Conservation (phyloP, 768 basidiomycete species). For the Lyophyllum semitale region DNA sequence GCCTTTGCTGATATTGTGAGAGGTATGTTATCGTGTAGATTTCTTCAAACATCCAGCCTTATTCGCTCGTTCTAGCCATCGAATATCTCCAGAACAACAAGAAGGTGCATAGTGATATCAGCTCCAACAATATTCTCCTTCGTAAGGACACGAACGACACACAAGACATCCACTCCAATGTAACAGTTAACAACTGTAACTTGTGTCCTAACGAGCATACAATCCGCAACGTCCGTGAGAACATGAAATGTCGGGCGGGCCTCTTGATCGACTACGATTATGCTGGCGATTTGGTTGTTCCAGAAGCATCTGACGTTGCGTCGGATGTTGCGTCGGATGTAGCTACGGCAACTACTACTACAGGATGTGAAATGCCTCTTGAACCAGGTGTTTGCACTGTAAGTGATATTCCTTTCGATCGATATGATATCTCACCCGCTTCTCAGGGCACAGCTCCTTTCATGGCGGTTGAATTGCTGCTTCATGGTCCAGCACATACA, state of each 20-base stretch:
- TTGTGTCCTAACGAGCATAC: no score
- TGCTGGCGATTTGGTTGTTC: no score
- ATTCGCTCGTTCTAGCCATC: neutral
- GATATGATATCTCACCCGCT: neutral
- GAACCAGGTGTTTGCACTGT: neutral
- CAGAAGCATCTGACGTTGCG: no score
- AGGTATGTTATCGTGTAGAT: neutral
- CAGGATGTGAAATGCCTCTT: neutral
- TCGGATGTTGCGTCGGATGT: no score
- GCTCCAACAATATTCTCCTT: neutral
- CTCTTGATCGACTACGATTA: constrained; percentile 1
- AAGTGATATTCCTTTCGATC: neutral
- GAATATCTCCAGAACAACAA: no score
- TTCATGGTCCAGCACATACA: neutral
- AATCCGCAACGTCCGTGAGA: neutral
- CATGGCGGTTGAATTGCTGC: neutral
- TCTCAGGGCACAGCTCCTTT: neutral
- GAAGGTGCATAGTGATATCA: no score
- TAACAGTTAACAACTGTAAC: no score
- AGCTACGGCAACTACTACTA: neutral
- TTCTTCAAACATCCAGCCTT: no score
- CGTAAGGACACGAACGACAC: neutral
- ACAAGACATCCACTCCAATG: no score
- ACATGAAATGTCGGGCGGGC: neutral
- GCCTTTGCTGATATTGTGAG: neutral